Base-by-base conservation (phyloP, 768 basidiomycete genomes). In the Saitozyma sp. region DNA sequence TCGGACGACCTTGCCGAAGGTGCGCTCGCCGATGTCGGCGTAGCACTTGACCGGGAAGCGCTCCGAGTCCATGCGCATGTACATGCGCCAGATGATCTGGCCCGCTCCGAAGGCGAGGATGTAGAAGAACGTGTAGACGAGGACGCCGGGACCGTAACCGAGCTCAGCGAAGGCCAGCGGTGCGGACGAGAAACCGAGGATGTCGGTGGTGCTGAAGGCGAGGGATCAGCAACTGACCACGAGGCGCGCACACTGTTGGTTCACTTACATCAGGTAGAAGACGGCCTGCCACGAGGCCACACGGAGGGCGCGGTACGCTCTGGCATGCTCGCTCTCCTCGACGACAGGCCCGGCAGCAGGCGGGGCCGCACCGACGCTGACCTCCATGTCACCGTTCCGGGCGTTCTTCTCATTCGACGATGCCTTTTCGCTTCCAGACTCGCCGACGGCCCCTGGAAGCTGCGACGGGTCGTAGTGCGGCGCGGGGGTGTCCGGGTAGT, bases 61-160 rank as follows among this genome's bases (percentile, higher is more conserved):
- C 16, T 50, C 49, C 49, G 49, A 50, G 49, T 50, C 49, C 9
- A 50, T n/a, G 9, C 9, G 9, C 49, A 50, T 11, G 49, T 50
- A 50, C n/a, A 50, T 9, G 9, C 49, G 49, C 16, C 49, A 50
- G 49, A 50, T 50, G 17, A 50, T 29, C 29, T 50, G 49, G 6
- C 49, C 49, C 6, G 49, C 49, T 5, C 17, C 17, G 10, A 50
- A 50, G 17, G 49, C 49, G 17, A 50, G 16, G 17, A 50, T n/a
- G 49, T 50, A 50, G 49, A 50, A 50, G 29, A 50, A 50, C 6
- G 49, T 50, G 16, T 50, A 50, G 17, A 50, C 49, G 17, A 50
- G 29, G 49, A 50, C 49, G 29, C 49, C 49, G 49, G 49, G 49
- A 11, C 49, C 49, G n/a, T 50, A 50, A 17, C 49, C 49, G n/a